These are phyloP conservation scores for Podaxis sp. DNA, from an alignment of 768 basidiomycete species.

Conservation along the genomic window DNA sequence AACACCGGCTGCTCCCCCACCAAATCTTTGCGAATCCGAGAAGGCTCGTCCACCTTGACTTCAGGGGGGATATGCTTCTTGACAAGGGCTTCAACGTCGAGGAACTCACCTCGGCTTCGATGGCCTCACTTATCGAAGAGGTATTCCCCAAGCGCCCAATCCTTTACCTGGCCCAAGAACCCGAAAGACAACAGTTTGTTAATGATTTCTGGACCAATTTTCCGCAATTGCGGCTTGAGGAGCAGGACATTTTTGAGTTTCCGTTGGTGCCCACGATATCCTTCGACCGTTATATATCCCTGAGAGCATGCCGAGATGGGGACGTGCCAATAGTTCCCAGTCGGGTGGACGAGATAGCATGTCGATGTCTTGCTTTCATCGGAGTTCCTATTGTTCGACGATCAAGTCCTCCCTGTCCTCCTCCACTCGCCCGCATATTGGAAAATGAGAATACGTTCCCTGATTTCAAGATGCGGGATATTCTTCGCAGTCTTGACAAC, in stretches of 20 bases:
- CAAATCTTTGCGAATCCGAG: neutral
- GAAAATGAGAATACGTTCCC: neutral
- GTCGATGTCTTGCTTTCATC: neutral
- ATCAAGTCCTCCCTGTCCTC: neutral
- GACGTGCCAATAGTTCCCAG: conserved; percentile 23
- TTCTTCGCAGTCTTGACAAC: neutral
- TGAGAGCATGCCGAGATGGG: conserved; percentile 25
- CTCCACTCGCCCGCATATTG: neutral
- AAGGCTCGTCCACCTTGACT: conserved; percentile 4
- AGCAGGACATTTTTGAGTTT: conserved; percentile 24
- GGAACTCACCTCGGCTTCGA: conserved; percentile 3
- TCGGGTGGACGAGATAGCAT: conserved; percentile 15
- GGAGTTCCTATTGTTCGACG: neutral
- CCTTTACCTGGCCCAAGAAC: neutral
- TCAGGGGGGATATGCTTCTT: neutral
- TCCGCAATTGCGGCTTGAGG: conserved; percentile 1
- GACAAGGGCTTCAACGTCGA: conserved; percentile 4
- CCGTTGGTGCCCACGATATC: conserved; percentile 34
- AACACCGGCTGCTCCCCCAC: conserved; percentile 3
- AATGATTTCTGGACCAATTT: conserved; percentile 30
- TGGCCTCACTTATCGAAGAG: conserved; percentile 4
- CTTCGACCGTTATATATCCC: conserved; percentile 27
- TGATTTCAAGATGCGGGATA: neutral
- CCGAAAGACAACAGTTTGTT: conserved; percentile 22
- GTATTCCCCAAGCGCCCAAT: neutral